Base-by-base conservation (phyloP, 768 basidiomycete species). In the Steccherinum ochraceum region DNA sequence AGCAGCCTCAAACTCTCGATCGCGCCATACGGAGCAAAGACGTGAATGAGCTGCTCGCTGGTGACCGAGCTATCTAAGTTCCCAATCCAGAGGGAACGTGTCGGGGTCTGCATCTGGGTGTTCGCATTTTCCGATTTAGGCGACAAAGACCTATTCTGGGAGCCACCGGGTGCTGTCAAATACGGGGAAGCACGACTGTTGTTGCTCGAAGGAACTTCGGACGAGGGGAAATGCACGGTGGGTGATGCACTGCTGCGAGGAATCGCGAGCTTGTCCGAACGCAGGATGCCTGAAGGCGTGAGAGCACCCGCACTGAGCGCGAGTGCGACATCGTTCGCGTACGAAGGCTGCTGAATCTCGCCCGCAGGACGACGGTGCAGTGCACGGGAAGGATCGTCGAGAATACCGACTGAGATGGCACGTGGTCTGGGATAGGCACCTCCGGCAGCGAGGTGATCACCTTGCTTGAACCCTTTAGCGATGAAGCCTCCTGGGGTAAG, bases 81-180 rank as follows among this genome's bases (percentile, higher is more conserved):
- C 45, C 96, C 96, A 63, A 99, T 96, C 95, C 96, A 99, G 24
- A 99, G 74, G 26, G 92, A 94, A 46, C 96, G 85, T 11, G 95
- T 95, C 27, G 96, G 95, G 39, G 91, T 86, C 69, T 97, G 94
- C 49, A 85, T 80, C 61, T 93, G 89, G 12, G 82, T 80, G 27
- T 79, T 74, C 40, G 79, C 74, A 26, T 69, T 75, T 68, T 91
- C 88, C 35, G 84, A 76, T 67, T 91, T 93, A 20, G 90, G 90
- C 12, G 90, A 92, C 49, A 86, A 71, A n/a, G 88, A 82, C 46
- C 88, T 81, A 61, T 80, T 86, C 61, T 83, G 80, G 23, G 77
- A 75, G 43, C 75, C 51, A 27, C 52, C 75, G 23, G 86, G 84
- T 10, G 88, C 83, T 53, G 79, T 71, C 25, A 91, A 73, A 61